Conservation (phyloP, 352 stramenopile species). For the Thalassiosira livingstoniorum region DNA sequence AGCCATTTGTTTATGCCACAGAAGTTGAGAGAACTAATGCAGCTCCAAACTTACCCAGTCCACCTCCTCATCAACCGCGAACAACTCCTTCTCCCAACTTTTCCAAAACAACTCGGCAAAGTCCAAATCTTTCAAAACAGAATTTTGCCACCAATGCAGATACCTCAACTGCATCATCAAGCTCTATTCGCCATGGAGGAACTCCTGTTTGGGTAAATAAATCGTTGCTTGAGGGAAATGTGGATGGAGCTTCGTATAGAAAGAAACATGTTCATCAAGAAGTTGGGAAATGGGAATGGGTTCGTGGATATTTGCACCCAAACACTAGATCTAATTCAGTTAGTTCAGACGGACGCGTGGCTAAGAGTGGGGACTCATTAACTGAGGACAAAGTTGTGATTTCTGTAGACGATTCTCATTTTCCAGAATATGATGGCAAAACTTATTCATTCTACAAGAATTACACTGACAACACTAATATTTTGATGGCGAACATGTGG, state of each 20-base stretch:
- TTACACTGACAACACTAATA: conserved; percentile 44
- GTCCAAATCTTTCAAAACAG: background rate
- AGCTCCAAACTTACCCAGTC: too few relatives aligned
- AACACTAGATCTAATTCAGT: background rate
- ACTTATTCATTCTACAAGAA: conserved; percentile 37
- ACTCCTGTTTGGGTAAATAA: conserved; percentile 55
- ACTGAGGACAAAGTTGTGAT: conserved; percentile 24
- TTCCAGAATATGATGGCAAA: conserved; percentile 22
- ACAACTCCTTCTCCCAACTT: background rate
- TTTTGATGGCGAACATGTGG: conserved; percentile 63
- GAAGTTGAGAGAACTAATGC: too few relatives aligned
- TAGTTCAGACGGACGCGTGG: background rate
- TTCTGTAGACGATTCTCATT: conserved; percentile 38
- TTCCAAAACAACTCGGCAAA: background rate
- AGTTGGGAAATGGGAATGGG: conserved; percentile 53
- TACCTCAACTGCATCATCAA: background rate
- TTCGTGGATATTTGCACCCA: conserved; percentile 36
- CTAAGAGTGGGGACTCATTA: conserved; percentile 15
- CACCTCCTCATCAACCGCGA: background rate
- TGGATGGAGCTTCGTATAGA: background rate
- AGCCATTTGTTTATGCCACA: too few relatives aligned
- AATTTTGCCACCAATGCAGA: background rate
- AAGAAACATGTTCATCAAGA: background rate
- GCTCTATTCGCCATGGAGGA: background rate
- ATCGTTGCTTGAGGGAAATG: conserved; percentile 34